These are phyloP conservation scores for Phylloporus sp. DNA, from an alignment of 1,284 basidiomycete species.

Conservation along the genomic window DNA sequence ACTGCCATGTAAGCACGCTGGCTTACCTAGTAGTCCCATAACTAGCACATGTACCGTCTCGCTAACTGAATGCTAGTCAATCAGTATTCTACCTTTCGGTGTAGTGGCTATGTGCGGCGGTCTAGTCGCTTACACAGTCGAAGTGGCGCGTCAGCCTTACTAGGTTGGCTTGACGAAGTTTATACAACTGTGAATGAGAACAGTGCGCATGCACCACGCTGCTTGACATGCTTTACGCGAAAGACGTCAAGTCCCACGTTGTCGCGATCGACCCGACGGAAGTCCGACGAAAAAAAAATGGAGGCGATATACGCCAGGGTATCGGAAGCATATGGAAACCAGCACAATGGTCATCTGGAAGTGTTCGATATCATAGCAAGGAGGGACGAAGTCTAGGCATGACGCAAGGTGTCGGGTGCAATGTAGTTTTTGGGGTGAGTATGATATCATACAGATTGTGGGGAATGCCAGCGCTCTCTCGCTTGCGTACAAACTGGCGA, in stretches of 20 bases:
- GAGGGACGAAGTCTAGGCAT: conserved; percentile 49
- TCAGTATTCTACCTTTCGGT: too few relatives aligned
- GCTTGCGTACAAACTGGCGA: conserved; percentile 77
- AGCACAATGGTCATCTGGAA: conserved; percentile 46
- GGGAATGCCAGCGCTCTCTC: conserved; percentile 74
- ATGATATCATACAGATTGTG: conserved; percentile 61
- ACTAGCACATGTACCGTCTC: too few relatives aligned
- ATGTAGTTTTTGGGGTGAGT: conserved; percentile 67
- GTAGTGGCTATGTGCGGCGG: too few relatives aligned
- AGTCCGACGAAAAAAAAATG: conserved; percentile 58
- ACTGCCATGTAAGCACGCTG: too few relatives aligned
- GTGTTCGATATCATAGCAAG: conserved; percentile 56
- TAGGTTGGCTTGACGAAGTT: background rate
- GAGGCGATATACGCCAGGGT: conserved; percentile 57
- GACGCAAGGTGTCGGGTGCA: conserved; percentile 67
- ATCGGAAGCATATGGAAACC: conserved; percentile 44
- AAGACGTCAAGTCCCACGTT: conserved; percentile 52
- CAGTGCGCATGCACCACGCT: conserved; percentile 65
- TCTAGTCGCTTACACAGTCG: too few relatives aligned
- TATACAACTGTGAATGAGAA: conserved; percentile 4
- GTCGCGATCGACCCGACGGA: conserved; percentile 67
- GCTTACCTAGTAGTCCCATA: too few relatives aligned
- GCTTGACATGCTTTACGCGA: conserved; percentile 59
- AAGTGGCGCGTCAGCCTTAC: conserved; percentile 49
- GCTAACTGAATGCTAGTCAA: too few relatives aligned